Evolutionary conservation across 2,329 filamentous ascomycete genomes (phyloP).

Genomic region (Chaetoscypha palmicola): DNA sequence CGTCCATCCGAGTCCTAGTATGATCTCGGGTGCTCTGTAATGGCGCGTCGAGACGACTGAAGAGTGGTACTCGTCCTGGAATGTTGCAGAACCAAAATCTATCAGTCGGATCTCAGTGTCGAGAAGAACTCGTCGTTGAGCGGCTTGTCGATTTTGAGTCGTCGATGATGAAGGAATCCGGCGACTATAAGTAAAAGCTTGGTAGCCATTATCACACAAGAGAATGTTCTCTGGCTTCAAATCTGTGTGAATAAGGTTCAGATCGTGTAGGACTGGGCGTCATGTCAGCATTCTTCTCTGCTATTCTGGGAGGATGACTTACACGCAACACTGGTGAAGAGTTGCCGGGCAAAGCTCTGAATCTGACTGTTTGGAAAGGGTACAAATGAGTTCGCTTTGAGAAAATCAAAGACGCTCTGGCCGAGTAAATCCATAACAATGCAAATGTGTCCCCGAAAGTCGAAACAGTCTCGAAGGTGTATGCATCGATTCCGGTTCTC

Average conservation of each 20-base stretch:
- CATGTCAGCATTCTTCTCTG: constrained; percentile 24
- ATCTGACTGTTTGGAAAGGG: constrained; percentile 98
- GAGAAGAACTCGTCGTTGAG: constrained; percentile 56
- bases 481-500: constrained; percentile 95
- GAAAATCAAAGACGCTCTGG: constrained; percentile 96
- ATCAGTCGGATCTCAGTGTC: constrained; percentile 65
- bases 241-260: constrained; percentile 93
- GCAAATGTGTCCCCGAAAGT: constrained; percentile 95
- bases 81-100: constrained; percentile 66
- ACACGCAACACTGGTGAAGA: constrained; percentile 98
- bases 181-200: constrained; percentile 65
- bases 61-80: constrained; percentile 67
- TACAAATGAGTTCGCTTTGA: constrained; percentile 91
- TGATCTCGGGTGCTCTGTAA: constrained; percentile 64
- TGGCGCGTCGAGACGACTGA: constrained; percentile 65
- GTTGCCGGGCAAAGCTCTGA: constrained; percentile 88
- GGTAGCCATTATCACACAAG: constrained; percentile 56
- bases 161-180: constrained; percentile 61
- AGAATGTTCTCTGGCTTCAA: constrained; percentile 66
- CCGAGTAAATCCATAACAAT: constrained; percentile 71
- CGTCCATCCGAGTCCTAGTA: constrained; percentile 63
- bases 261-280: constrained; percentile 75
- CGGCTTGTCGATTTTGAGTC: constrained; percentile 52
- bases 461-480: constrained; percentile 92
- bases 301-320: constrained; percentile 38